These are phyloP conservation scores for Magnaporthiopsis poae DNA, from an alignment of 2,329 filamentous ascomycete genomes.

Conservation along the genomic window DNA sequence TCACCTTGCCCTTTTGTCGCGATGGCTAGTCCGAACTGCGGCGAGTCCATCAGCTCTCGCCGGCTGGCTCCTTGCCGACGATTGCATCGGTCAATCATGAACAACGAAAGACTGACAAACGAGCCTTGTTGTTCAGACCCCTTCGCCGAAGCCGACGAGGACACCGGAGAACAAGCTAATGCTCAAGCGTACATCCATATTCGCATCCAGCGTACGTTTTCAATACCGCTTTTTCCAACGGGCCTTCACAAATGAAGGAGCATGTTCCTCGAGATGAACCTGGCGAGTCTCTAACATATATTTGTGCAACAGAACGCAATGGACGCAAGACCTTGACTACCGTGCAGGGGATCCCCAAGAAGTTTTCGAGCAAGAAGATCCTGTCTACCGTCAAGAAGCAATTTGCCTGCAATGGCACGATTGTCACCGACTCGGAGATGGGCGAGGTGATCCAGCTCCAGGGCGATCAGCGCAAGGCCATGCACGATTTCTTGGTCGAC, in stretches of 20 bases:
- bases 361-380: constrained; percentile 99
- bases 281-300: not conserved
- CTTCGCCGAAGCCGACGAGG: constrained; percentile 99
- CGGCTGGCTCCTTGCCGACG: not conserved
- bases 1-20: not conserved
- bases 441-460: constrained; percentile 99
- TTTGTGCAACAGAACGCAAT: constrained; percentile 73
- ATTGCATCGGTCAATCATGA: not conserved
- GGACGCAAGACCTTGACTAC: constrained; percentile 99
- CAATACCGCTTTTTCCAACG: not conserved
- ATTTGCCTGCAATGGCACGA: constrained; percentile 99
- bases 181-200: constrained; percentile 98
- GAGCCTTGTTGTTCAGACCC: constrained; percentile 56
- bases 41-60: not conserved
- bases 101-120: constrained; percentile 19
- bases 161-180: constrained; percentile 89
- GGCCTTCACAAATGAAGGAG: too few relatives aligned
- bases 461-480: constrained; percentile 97
- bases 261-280: too few relatives aligned
- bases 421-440: constrained; percentile 91
- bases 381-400: constrained; percentile 99
- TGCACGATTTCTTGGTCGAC: constrained; percentile 92
- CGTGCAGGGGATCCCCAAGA: constrained; percentile 95
- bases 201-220: constrained; percentile 93
- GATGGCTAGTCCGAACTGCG: too few relatives aligned